Conservation (phyloP, 2,329 filamentous ascomycete genomes). For the Fusarium brachygibbosum region DNA sequence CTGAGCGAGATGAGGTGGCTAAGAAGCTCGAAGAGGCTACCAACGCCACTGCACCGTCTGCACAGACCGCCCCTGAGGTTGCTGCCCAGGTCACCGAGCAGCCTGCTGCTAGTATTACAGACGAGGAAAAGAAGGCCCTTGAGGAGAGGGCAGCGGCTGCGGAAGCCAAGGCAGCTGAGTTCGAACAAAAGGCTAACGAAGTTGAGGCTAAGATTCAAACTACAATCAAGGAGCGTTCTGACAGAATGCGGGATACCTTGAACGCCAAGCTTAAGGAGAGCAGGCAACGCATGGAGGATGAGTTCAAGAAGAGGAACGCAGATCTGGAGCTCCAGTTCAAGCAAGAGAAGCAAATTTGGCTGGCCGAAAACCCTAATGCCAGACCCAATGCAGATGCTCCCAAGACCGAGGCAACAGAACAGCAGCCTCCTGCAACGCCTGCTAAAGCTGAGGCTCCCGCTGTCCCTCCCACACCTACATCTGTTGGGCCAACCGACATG, state of each 20-base stretch:
- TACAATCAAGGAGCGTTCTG: constrained; percentile 74
- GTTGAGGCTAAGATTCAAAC: constrained; percentile 73
- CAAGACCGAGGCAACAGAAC: constrained; percentile 32
- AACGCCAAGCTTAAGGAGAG: constrained; percentile 80
- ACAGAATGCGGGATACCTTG: constrained; percentile 76
- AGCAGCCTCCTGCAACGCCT: constrained; percentile 55
- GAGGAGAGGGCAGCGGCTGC: constrained; percentile 73
- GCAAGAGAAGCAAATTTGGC: constrained; percentile 73
- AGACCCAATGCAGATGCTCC: constrained; percentile 44
- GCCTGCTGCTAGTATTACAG: constrained; percentile 56
- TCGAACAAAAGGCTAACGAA: constrained; percentile 73
- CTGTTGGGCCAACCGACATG: constrained; percentile 57
- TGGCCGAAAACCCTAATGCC: constrained; percentile 63
- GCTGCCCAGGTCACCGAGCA: constrained; percentile 52
- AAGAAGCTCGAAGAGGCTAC: constrained; percentile 53
- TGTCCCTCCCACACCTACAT: constrained; percentile 55
- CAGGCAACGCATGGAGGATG: constrained; percentile 64
- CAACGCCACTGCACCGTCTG: constrained; percentile 51
- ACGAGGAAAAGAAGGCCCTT: constrained; percentile 71
- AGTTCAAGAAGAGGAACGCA: constrained; percentile 67
- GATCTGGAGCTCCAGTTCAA: constrained; percentile 69
- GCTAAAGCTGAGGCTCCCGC: constrained; percentile 55
- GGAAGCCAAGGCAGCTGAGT: constrained; percentile 73
- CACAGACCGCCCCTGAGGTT: constrained; percentile 57
- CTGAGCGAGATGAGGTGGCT: constrained; percentile 74